A percentile compares a stretch with the other conserved stretches of the same genome.
phyloP scores from a whole-genome alignment of 2,329 filamentous ascomycete genomes.

The Paracoccidioides lutzii region DNA sequence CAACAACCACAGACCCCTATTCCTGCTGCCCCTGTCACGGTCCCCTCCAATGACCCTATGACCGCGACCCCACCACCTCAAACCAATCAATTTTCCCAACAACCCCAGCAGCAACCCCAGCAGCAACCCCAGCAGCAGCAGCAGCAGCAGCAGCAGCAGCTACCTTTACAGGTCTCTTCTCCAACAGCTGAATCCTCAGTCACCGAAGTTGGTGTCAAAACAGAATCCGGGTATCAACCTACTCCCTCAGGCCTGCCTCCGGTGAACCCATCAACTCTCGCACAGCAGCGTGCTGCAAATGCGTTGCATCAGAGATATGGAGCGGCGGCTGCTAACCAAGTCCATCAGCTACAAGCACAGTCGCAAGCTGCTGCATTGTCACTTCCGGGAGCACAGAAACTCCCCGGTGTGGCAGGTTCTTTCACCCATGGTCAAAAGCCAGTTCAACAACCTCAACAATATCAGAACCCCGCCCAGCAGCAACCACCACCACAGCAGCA shows the following conservation, averaged over 20 bases:
- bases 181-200: slow-evolving; percentile 6
- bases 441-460: slow-evolving; percentile 5
- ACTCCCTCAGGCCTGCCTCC: slow-evolving; percentile 19
- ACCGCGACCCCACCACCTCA: slow-evolving; percentile 18
- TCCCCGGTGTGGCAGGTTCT: slow-evolving; percentile 6
- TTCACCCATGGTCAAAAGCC: slow-evolving; percentile 1
- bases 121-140: slow-evolving; percentile 19
- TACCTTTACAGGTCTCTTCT: slow-evolving; percentile 16
- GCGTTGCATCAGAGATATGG: slow-evolving; percentile 39
- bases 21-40: slow-evolving; percentile 27
- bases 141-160: slow-evolving; percentile 17
- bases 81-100: slow-evolving; percentile 23
- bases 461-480: slow-evolving; percentile 21
- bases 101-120: slow-evolving; percentile 18
- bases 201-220: slow-evolving; percentile 37
- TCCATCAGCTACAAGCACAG: slow-evolving; percentile 33
- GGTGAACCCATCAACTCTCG: slow-evolving; percentile 17
- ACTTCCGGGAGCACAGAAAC: slow-evolving; percentile 22
- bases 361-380: slow-evolving; percentile 22
- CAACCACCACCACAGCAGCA: slow-evolving; percentile 27
- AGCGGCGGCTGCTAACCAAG: slow-evolving; percentile 29
- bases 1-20: slow-evolving; percentile 26
- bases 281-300: slow-evolving; percentile 42
- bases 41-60: slow-evolving; percentile 33
- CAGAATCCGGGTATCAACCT: slow-evolving; percentile 37